phyloP scores from a whole-genome alignment of 352 stramenopile genomes.

The Globisporangium barbulae region DNA sequence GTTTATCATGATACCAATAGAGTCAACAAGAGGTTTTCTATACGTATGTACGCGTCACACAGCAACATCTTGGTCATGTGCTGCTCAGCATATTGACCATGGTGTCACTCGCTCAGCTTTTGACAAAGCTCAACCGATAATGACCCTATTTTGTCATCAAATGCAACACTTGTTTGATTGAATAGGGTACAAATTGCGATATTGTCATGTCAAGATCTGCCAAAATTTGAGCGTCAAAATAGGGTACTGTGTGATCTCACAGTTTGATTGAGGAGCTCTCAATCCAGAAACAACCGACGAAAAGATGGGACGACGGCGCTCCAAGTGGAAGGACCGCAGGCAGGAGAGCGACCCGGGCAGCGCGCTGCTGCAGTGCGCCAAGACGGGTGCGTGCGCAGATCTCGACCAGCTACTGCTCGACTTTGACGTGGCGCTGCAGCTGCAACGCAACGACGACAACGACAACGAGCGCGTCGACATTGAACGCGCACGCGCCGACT shows the following conservation, averaged over 20 bases:
- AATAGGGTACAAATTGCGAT: too few species aligned
- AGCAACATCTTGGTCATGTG: neutral
- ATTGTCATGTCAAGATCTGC: too few species aligned
- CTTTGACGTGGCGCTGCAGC: conserved; percentile 11
- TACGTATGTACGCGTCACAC: neutral
- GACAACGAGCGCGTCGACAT: neutral
- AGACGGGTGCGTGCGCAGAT: conserved; percentile 32
- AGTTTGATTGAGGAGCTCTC: too few species aligned
- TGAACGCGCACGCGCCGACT: conserved; percentile 25
- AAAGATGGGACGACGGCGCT: conserved; percentile 57
- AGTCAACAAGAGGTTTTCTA: conserved; percentile 1
- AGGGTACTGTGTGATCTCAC: too few species aligned
- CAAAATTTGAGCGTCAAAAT: too few species aligned
- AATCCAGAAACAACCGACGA: too few species aligned
- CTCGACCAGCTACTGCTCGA: conserved; percentile 31
- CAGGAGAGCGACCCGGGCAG: conserved; percentile 26
- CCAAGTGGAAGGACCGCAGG: conserved; percentile 64
- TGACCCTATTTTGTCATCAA: too few species aligned
- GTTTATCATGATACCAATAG: conserved; percentile 4
- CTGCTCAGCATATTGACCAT: too few species aligned
- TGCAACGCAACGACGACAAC: neutral
- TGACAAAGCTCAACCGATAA: too few species aligned
- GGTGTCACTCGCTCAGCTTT: too few species aligned
- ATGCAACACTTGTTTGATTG: too few species aligned
- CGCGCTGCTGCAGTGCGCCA: conserved; percentile 49